Base-by-base conservation (phyloP, 306 rosid species). In the Vachellia pachyceras region DNA sequence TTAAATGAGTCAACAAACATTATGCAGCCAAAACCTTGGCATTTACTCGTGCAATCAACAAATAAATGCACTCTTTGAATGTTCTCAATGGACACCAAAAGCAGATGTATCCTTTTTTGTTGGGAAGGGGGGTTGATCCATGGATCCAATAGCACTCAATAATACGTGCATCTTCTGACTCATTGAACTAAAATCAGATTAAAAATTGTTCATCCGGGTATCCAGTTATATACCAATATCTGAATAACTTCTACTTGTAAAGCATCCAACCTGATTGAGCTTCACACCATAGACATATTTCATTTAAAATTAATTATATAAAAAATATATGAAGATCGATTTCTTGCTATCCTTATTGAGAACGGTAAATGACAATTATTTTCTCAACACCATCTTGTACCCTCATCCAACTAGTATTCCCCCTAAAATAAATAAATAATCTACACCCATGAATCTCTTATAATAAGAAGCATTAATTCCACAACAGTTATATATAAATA, bases 51-150 rank as follows among this genome's bases (percentile, higher is more conserved):
- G 18, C 50, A 58, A 71, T 68, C 33, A 54, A 67, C 74, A 85
- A 40, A 8, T 49, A 73, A 71, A 85, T 75, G 37, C 58, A 75
- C 23, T n/a, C 45, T 81, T 42, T 85, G 12, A 55, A n/a, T 55
- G 11, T 55, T 55, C 33, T n/a, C 15, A 20, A 42, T 36, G 41
- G 7, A 18, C 5, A 22, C 14, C 35, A 40, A 78, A 23, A 54
- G 37, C 23, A 40, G 23, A 13, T 36, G 69, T 29, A 39, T 73
- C 46, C 37, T 54, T 55, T 55, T 20, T 55, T 6, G n/a, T 18
- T 25, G 61, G 61, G 25, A 10, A 29, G 29, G 29, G 12, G 13
- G 3, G 7, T n/a, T 20, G 61, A 20, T 54, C 65, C 76, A 44
- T 29, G 18, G 54, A 47, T 73, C 64, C 39, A 47, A 81, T 29